Evolutionary conservation across 345 rosid species (phyloP), one percentile per base, ranked within the genome.

Genomic region (Eutrema heterophyllum): DNA sequence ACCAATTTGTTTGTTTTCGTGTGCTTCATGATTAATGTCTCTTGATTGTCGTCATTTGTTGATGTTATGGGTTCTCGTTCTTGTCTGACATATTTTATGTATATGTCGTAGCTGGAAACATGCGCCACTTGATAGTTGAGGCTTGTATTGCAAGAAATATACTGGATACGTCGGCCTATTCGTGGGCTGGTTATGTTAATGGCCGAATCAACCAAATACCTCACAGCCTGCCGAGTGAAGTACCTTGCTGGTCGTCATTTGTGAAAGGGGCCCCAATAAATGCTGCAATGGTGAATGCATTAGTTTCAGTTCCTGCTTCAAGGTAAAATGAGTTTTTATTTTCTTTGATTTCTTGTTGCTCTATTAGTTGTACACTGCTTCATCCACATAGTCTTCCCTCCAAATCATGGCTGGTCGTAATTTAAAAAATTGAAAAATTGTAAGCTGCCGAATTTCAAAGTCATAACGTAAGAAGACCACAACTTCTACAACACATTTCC

Each of bases 71-170:
- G 15, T n/a, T 62, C n/a, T 44, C 69, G 16, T 70, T 73, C 21
- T 30, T 55, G 45, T 33, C 58, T 58, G 32, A 71, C 67, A 51
- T 65, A 56, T 29, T 53, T 39, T 51, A 21, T 85, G 68, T 43
- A 57, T 26, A 73, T 75, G 59, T 65, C 10, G 78, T 87, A 95
- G 99, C 88, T 83, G 99, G 99, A 81, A 90, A 95, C 86, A 81
- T 95, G 97, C 89, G 92, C 41, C 99, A 95, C 79, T 83, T 95
- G 81, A 92, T 95, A 77, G 92, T 95, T 46, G 98, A 95, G 88
- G 96, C 98, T 68, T 90, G 96, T 81, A 89, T 92, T 48, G 87
- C 97, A 13, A 88, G 99, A 84, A 85, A 87, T 80, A 43, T 95
- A 67, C 79, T 95, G 77, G 97, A 95, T 77, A 90, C 92, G 1